phyloP scores from a whole-genome alignment of 768 basidiomycete genomes.

The Jaapia argillacea region DNA sequence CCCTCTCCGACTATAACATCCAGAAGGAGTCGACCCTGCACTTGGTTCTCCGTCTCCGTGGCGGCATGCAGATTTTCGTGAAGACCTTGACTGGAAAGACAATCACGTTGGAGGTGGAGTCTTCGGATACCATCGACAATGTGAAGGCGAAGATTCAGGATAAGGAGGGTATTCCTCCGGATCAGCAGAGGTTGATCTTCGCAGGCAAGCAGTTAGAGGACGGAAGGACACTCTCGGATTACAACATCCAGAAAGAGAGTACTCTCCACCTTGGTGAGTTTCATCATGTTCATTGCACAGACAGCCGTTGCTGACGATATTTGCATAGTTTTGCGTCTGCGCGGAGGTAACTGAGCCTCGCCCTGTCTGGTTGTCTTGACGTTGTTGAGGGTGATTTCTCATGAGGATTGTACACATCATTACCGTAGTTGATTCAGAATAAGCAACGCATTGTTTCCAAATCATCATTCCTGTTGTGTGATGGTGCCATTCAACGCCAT shows the following conservation, averaged over 20 bases:
- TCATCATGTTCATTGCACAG: background rate
- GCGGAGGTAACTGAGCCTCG: conserved; percentile 63
- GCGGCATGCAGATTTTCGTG: conserved; percentile 64
- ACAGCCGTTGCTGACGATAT: conserved; percentile 2
- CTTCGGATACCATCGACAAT: conserved; percentile 68
- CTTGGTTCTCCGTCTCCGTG: conserved; percentile 48
- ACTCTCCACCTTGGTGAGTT: conserved; percentile 61
- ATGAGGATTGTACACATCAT: no score
- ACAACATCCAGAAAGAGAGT: conserved; percentile 68
- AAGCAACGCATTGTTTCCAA: background rate
- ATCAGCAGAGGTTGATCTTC: conserved; percentile 73
- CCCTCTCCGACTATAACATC: conserved; percentile 61
- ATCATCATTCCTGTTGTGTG: conserved; percentile 2
- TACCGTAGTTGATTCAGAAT: no score
- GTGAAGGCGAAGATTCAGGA: conserved; percentile 74
- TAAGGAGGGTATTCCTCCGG: conserved; percentile 74
- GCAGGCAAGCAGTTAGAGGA: conserved; percentile 76
- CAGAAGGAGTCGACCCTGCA: conserved; percentile 61
- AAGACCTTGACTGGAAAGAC: conserved; percentile 72
- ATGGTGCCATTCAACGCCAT: conserved; percentile 4
- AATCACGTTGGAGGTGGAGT: conserved; percentile 68
- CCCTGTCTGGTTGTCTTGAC: no score
- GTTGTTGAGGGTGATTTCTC: no score
- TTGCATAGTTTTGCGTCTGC: conserved; percentile 55
- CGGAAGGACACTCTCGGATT: conserved; percentile 68